Percentiles rank a stretch among this genome's conserved stretches.
phyloP scores from a whole-genome alignment of 1,284 basidiomycete genomes.

The Nidula niveotomentosa region DNA sequence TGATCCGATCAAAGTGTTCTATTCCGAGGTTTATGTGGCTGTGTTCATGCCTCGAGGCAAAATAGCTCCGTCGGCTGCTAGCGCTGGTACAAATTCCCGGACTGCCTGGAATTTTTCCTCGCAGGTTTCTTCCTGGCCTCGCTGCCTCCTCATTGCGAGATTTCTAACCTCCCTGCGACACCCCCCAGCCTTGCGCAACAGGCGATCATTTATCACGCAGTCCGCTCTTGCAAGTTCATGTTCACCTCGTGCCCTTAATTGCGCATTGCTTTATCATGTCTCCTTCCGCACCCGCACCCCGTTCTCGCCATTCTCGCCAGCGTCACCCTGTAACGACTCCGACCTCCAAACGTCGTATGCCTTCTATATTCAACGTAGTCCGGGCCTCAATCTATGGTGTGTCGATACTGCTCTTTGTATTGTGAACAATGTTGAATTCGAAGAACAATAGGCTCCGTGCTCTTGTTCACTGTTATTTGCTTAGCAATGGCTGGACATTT shows the following conservation, averaged over 20 bases:
- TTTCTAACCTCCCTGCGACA: neutral
- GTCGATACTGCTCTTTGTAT: conserved; percentile 4
- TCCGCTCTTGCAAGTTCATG: conserved; percentile 26
- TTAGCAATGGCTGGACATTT: conserved; percentile 77
- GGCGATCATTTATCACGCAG: conserved; percentile 1
- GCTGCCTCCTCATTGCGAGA: conserved; percentile 1
- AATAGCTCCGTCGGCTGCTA: conserved; percentile 6
- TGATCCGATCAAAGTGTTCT: neutral
- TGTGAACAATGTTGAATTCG: too few species aligned
- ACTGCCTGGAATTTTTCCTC: neutral
- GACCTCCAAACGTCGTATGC: conserved; percentile 37
- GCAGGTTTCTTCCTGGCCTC: conserved; percentile 6
- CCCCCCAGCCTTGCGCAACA: neutral
- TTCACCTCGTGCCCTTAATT: conserved; percentile 44
- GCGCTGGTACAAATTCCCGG: too few species aligned
- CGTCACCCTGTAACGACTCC: conserved; percentile 14
- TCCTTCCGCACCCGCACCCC: conserved; percentile 22
- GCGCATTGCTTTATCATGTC: conserved; percentile 38
- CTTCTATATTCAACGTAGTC: conserved; percentile 61
- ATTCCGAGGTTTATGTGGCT: conserved; percentile 20
- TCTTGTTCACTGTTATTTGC: conserved; percentile 73
- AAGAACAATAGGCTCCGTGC: conserved; percentile 46
- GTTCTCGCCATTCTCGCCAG: conserved; percentile 22
- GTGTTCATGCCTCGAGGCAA: conserved; percentile 28
- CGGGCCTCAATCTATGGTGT: conserved; percentile 63